Percentiles rank a stretch among this genome's conserved stretches.
Evolutionary conservation across 2,329 filamentous ascomycete species (phyloP).

Genomic region (Aspergillus hiratsukae): DNA sequence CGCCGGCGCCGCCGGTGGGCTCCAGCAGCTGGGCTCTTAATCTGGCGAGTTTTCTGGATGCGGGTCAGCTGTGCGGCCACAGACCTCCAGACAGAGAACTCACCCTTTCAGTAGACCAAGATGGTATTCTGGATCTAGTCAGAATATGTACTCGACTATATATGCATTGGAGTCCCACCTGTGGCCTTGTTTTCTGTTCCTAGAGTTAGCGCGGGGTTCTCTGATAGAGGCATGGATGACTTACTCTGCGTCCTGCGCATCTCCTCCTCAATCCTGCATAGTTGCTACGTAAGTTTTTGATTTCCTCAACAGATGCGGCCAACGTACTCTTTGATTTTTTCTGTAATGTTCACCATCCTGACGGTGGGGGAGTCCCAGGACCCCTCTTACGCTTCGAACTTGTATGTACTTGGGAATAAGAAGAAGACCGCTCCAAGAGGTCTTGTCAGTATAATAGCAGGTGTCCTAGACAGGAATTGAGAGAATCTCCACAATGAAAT

Average conservation of each 20-base stretch:
- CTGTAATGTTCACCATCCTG: constrained; percentile 97
- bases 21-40: constrained; percentile 92
- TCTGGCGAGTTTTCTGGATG: constrained; percentile 83
- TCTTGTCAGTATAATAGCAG: neutral
- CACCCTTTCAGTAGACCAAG: constrained; percentile 96
- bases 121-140: constrained; percentile 74
- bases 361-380: constrained; percentile 24
- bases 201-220: constrained; percentile 32
- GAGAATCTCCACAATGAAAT: neutral
- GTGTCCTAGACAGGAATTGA: neutral
- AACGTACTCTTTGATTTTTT: constrained; percentile 95
- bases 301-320: neutral
- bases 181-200: constrained; percentile 92
- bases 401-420: neutral
- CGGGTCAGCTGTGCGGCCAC: constrained; percentile 15
- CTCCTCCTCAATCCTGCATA: constrained; percentile 91
- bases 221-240: constrained; percentile 25
- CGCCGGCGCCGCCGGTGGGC: constrained; percentile 73
- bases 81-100: neutral
- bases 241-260: constrained; percentile 98
- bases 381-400: constrained; percentile 9
- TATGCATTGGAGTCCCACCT: constrained; percentile 55
- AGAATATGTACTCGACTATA: constrained; percentile 4
- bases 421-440: neutral
- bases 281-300: constrained; percentile 3